These are phyloP conservation scores for Triadica sebifera DNA, from an alignment of 345 rosid genomes.

Conservation along the genomic window DNA sequence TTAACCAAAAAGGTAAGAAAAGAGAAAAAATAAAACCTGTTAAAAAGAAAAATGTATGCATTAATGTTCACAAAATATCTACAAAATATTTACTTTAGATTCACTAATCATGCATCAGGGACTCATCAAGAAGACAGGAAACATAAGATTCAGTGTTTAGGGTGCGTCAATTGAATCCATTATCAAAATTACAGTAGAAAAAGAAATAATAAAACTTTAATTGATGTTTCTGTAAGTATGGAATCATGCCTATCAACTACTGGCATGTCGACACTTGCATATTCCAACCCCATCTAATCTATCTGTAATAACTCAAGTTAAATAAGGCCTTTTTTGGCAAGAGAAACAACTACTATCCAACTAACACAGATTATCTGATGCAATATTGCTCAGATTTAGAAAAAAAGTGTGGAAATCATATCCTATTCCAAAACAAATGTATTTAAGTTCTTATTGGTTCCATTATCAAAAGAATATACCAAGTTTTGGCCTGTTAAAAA, in stretches of 20 bases:
- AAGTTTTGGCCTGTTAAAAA: background rate
- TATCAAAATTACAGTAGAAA: background rate
- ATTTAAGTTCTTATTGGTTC: background rate
- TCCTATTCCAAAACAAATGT: background rate
- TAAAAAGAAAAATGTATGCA: background rate
- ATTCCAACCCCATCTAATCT: background rate
- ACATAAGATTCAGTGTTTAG: background rate
- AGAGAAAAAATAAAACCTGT: background rate
- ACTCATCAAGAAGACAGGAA: constrained; percentile 1
- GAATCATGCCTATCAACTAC: constrained; percentile 1
- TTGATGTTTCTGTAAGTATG: background rate
- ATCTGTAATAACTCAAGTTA: background rate
- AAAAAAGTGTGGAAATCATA: background rate
- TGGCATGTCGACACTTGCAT: background rate
- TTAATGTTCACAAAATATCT: background rate
- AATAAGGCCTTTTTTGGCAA: too few relatives aligned
- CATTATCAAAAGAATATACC: background rate
- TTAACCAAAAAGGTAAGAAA: background rate
- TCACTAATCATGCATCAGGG: background rate
- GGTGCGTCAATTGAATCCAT: background rate
- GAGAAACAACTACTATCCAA: too few relatives aligned
- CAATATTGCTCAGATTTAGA: background rate
- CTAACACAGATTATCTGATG: background rate
- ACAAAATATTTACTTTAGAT: background rate
- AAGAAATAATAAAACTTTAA: too few relatives aligned